phyloP scores from a whole-genome alignment of 2,329 filamentous ascomycete species.

The Stromatinia cepivora region DNA sequence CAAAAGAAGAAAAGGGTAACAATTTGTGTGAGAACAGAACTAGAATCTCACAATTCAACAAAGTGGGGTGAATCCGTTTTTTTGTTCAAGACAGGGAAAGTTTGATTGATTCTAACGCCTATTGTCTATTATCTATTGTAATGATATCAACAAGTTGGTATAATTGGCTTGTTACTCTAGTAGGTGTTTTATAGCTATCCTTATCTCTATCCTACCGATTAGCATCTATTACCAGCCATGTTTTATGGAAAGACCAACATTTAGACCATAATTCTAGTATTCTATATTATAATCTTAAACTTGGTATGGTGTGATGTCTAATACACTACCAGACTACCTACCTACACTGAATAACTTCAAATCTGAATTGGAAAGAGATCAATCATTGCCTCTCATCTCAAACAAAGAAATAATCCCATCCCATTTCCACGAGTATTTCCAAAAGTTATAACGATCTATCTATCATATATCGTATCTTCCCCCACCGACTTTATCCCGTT shows the following conservation, averaged over 20 bases:
- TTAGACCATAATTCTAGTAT: not conserved
- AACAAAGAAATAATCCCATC: slow-evolving; percentile 12
- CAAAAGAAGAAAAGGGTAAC: not conserved
- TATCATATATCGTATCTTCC: not conserved
- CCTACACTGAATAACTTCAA: not conserved
- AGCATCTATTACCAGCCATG: not conserved
- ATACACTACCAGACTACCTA: not conserved
- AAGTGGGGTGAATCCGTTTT: not conserved
- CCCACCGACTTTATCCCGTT: slow-evolving; percentile 14
- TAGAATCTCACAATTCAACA: slow-evolving; percentile 7
- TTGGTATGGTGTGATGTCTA: too few species aligned
- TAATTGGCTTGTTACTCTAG: not conserved
- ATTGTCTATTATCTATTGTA: too few species aligned
- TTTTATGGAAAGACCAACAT: not conserved
- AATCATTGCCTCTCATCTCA: not conserved
- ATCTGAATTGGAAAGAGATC: not conserved
- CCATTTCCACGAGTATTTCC: not conserved
- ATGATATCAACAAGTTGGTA: not conserved
- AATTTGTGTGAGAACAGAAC: slow-evolving; percentile 2
- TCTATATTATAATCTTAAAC: not conserved
- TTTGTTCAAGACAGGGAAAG: not conserved
- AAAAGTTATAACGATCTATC: not conserved
- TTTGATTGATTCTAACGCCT: slow-evolving; percentile 3
- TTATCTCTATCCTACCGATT: not conserved
- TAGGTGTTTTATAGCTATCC: not conserved